phyloP scores from a whole-genome alignment of 257 asterid genomes.

The Petrea volubilis region DNA sequence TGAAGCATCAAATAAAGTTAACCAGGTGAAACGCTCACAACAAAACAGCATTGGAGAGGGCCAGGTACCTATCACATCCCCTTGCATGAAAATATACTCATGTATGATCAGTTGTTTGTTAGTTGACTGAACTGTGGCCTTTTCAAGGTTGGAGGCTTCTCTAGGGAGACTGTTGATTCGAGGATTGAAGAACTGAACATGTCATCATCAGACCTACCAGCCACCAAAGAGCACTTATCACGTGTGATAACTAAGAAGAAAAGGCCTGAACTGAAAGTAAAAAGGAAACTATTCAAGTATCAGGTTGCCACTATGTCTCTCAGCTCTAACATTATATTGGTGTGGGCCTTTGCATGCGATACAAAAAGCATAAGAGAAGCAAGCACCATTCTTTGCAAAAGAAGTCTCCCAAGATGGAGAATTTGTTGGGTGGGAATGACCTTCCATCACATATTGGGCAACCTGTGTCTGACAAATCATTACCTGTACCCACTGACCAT shows the following conservation, averaged over 20 bases:
- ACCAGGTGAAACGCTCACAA: background rate
- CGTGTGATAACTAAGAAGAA: slow-evolving; percentile 24
- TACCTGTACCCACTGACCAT: slow-evolving; percentile 12
- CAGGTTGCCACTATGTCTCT: slow-evolving; percentile 40
- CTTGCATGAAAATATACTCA: slow-evolving; percentile 1
- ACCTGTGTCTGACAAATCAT: slow-evolving; percentile 39
- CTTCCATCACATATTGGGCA: slow-evolving; percentile 34
- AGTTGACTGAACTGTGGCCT: slow-evolving; percentile 12
- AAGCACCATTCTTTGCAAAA: slow-evolving; percentile 27
- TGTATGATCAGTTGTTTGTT: background rate
- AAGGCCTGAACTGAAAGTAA: slow-evolving; percentile 28
- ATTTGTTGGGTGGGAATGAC: slow-evolving; percentile 29
- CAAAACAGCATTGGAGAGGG: slow-evolving; percentile 10
- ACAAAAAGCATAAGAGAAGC: slow-evolving; percentile 48
- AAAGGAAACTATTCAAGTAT: slow-evolving; percentile 46
- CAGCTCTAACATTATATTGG: slow-evolving; percentile 65
- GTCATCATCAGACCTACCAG: slow-evolving; percentile 21
- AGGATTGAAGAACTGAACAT: slow-evolving; percentile 23
- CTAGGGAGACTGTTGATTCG: slow-evolving; percentile 26
- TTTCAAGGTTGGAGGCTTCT: slow-evolving; percentile 44
- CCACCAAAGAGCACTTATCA: slow-evolving; percentile 11
- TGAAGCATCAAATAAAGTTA: slow-evolving; percentile 21
- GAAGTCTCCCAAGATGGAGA: slow-evolving; percentile 25
- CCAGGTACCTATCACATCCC: slow-evolving; percentile 31
- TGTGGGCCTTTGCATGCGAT: slow-evolving; percentile 39